Evolutionary conservation across 768 basidiomycete genomes (phyloP), one percentile per base, ranked within the genome.

Genomic region (Tephrocybe sp.): DNA sequence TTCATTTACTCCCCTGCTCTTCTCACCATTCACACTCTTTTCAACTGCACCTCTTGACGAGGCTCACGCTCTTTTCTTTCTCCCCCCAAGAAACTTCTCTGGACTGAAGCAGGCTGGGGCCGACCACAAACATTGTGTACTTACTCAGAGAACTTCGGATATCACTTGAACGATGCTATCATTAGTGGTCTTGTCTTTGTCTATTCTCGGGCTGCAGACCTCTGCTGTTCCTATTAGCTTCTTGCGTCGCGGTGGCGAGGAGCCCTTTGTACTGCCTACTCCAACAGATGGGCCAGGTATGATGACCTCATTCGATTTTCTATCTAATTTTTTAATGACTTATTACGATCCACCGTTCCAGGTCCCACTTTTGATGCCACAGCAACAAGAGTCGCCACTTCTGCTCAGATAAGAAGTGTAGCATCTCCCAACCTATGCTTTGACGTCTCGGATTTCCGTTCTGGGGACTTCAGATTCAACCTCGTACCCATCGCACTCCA

Each of bases 381-480:
- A 10, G 65, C 68, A 11, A 65, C 55, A 15, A 60, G 64, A 40
- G 64, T 57, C 16, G 62, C 61, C 19, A 63, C 63, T 15, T 59
- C 53, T 22, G 56, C 47, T 18, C 56, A 63, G 36, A 67, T 68
- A 38, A 57, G 58, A 55, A 65, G 44, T 50, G 58, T 53, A 4
- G 55, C 54, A 15, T 64, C 61, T 12, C 60, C 61, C 22, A 56
- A 64, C 36, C 58, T 56, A 15, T 62, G 60, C 25, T 63, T 66
- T 45, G 61, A 66, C 34, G 60, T 62, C 31, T 64, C 64, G 6
- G 56, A 68, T 55, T 66, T 69, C 57, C 55, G 58, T 18, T 59
- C 62, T 46, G 64, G 62, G 16, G 64, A 65, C 40, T 62, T 61
- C 39, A 54, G 63, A 25, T 64, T 64, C 52, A 68, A 69, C 56